phyloP scores from a whole-genome alignment of 768 basidiomycete species.

The Rhodotorula paludigena region DNA sequence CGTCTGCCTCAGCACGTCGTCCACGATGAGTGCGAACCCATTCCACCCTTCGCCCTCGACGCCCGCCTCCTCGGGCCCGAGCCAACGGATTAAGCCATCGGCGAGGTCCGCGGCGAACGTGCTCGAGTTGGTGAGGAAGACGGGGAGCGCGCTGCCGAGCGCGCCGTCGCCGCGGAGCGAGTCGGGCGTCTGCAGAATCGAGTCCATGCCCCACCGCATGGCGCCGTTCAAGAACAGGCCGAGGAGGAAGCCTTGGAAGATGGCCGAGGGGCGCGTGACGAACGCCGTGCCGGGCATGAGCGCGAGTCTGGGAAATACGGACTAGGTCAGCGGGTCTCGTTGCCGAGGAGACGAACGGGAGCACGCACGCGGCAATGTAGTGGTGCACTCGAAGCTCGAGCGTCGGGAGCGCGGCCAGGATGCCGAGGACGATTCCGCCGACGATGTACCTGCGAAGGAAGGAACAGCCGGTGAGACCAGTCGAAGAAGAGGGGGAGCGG shows the following conservation, averaged over 20 bases:
- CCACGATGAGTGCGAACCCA: constrained; percentile 67
- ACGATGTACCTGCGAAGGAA: constrained; percentile 44
- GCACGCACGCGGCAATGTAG: constrained; percentile 62
- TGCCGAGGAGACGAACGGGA: not conserved
- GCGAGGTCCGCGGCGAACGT: constrained; percentile 55
- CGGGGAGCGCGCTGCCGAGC: constrained; percentile 63
- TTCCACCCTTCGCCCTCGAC: constrained; percentile 54
- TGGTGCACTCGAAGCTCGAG: constrained; percentile 71
- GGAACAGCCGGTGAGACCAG: not conserved
- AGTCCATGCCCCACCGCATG: constrained; percentile 70
- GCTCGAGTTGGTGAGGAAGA: constrained; percentile 66
- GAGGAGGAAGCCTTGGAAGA: constrained; percentile 74
- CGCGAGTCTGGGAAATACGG: constrained; percentile 50
- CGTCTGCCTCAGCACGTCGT: constrained; percentile 76
- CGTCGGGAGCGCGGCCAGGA: constrained; percentile 65
- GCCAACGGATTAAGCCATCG: constrained; percentile 54
- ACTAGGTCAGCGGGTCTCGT: not conserved
- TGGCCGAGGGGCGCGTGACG: constrained; percentile 70
- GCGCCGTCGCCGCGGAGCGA: constrained; percentile 70
- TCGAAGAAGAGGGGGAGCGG: not conserved
- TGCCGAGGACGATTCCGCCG: constrained; percentile 62
- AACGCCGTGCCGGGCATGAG: constrained; percentile 74
- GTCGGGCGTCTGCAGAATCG: constrained; percentile 67
- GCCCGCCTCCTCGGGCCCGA: constrained; percentile 44
- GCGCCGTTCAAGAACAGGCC: constrained; percentile 59